Percentiles rank a stretch among this genome's conserved stretches.
phyloP scores from a whole-genome alignment of 257 asterid species.

The Ajuga chamaepitys region DNA sequence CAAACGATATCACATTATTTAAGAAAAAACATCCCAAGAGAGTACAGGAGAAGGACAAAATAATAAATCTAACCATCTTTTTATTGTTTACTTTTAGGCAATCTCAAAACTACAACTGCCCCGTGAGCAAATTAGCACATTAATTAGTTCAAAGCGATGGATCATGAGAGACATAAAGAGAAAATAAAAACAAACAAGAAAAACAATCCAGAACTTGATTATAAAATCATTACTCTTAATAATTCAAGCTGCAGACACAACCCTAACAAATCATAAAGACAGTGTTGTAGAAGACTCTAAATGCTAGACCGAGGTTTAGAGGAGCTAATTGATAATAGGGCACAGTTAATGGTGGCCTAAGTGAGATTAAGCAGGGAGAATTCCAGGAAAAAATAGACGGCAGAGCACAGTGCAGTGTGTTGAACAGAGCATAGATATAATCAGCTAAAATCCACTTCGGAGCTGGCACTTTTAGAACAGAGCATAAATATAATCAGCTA shows the following conservation, averaged over 20 bases:
- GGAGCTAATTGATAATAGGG: no score
- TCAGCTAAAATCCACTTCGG: no score
- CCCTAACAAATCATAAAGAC: no score
- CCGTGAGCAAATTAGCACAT: not conserved
- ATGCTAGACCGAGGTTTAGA: no score
- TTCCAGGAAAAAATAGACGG: no score
- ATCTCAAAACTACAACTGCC: not conserved
- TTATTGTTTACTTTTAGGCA: not conserved
- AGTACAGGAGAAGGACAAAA: not conserved
- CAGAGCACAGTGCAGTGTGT: no score
- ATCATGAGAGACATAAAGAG: not conserved
- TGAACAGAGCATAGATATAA: no score
- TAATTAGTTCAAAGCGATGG: not conserved
- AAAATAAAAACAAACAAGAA: not conserved
- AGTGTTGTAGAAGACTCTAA: no score
- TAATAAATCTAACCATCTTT: not conserved
- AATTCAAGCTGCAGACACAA: not conserved
- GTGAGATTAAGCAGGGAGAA: no score
- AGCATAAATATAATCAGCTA: not conserved
- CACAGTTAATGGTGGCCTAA: no score
- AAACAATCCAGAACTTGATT: not conserved
- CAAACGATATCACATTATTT: not conserved
- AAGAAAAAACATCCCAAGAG: not conserved
- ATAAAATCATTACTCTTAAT: not conserved
- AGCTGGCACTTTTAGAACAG: no score